phyloP scores from a whole-genome alignment of 805 yeast genomes.

The Barnettozyma wickerhamii region DNA sequence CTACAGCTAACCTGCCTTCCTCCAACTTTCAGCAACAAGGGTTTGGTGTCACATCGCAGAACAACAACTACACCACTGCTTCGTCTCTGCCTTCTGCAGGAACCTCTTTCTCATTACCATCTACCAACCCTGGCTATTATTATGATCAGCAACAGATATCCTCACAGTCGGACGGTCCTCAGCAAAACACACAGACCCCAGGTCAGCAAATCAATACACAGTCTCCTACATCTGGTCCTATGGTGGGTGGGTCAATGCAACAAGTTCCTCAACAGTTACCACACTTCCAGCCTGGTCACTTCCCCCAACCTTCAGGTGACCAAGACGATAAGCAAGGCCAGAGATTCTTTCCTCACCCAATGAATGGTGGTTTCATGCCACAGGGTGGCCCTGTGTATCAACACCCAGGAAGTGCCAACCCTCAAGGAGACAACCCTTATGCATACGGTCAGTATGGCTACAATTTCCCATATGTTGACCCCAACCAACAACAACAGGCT shows the following conservation, averaged over 20 bases:
- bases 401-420: not conserved
- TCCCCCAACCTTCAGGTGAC: not conserved
- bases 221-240: too few relatives aligned
- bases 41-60: too few relatives aligned
- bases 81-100: not conserved
- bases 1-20: not conserved
- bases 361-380: not conserved
- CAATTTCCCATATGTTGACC: not conserved
- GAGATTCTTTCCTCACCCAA: not conserved
- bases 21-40: not conserved
- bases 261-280: conserved; percentile 1
- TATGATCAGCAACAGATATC: conserved; percentile 8
- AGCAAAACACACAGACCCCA: too few relatives aligned
- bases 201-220: too few relatives aligned
- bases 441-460: not conserved
- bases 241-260: not conserved
- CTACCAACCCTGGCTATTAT: conserved; percentile 6
- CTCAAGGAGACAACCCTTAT: not conserved
- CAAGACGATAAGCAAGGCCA: conserved; percentile 1
- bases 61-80: not conserved
- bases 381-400: not conserved
- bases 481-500: not conserved
- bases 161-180: too few relatives aligned
- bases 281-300: not conserved
- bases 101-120: conserved; percentile 11